phyloP scores from a whole-genome alignment of 177 flowering plant species.

The Vitis hybrid region DNA sequence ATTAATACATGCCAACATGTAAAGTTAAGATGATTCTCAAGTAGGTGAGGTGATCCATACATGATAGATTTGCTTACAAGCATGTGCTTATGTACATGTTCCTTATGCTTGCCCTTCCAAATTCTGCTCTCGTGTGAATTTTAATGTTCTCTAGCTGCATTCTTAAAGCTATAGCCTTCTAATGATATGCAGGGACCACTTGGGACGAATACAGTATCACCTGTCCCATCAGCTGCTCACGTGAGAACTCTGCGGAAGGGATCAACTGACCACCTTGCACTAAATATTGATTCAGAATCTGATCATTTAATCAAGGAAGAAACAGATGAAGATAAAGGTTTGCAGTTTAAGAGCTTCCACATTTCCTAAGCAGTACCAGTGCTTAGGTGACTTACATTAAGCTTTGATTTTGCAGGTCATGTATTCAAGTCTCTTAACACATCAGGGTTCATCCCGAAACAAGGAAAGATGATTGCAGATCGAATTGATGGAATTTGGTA shows the following conservation, averaged over 20 bases:
- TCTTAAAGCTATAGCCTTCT: constrained; percentile 6
- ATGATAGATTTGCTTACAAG: too few relatives aligned
- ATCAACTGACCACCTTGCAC: constrained; percentile 84
- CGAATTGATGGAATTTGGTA: constrained; percentile 94
- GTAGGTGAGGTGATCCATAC: too few relatives aligned
- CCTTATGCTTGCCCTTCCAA: too few relatives aligned
- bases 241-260: constrained; percentile 77
- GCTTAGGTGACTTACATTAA: neutral
- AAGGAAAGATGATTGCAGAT: constrained; percentile 86
- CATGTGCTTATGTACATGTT: too few relatives aligned
- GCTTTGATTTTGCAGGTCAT: constrained; percentile 67
- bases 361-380: neutral
- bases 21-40: too few relatives aligned
- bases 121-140: neutral
- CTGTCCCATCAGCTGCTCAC: constrained; percentile 70
- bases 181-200: constrained; percentile 47
- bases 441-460: constrained; percentile 82
- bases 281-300: constrained; percentile 69
- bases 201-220: constrained; percentile 48
- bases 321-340: constrained; percentile 88
- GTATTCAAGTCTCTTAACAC: constrained; percentile 85
- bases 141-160: neutral
- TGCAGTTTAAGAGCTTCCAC: neutral
- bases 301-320: constrained; percentile 56
- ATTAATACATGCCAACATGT: too few relatives aligned